These are phyloP conservation scores for Platismatia glauca DNA, from an alignment of 495 filamentous ascomycete genomes.

Conservation along the genomic window DNA sequence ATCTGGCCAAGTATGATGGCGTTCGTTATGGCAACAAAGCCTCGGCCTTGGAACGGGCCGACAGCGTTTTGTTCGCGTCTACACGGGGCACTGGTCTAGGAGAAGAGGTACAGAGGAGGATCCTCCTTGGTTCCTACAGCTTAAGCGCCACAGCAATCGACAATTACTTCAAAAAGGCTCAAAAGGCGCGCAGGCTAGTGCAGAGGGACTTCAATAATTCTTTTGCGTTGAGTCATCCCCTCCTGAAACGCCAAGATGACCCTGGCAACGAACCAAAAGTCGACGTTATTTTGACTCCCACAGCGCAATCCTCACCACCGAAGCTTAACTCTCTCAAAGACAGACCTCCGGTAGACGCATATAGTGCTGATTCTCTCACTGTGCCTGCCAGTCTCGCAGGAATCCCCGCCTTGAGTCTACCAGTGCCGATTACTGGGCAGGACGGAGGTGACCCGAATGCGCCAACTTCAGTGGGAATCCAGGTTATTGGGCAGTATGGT, in stretches of 20 bases:
- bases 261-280: conserved; percentile 48
- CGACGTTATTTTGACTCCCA: conserved; percentile 83
- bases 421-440: conserved; percentile 40
- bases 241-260: conserved; percentile 42
- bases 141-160: conserved; percentile 85
- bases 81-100: conserved; percentile 71
- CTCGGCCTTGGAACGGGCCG: conserved; percentile 29
- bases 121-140: conserved; percentile 82
- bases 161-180: conserved; percentile 94
- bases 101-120: conserved; percentile 72
- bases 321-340: conserved; percentile 43
- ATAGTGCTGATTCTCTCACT: conserved; percentile 91
- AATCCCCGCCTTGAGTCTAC: conserved; percentile 79
- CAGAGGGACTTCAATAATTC: conserved; percentile 74
- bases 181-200: conserved; percentile 76
- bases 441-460: conserved; percentile 23
- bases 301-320: conserved; percentile 71
- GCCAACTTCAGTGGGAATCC: conserved; percentile 53
- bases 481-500: conserved; percentile 86
- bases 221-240: conserved; percentile 59
- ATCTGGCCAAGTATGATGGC: conserved; percentile 96
- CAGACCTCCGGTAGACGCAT: conserved; percentile 46
- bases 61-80: conserved; percentile 58
- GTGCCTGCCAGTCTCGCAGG: conserved; percentile 92
- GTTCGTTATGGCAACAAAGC: conserved; percentile 69